These are phyloP conservation scores for Gonapodya sp. DNA, from an alignment of 192 early-diverging fungal species.

Conservation along the genomic window DNA sequence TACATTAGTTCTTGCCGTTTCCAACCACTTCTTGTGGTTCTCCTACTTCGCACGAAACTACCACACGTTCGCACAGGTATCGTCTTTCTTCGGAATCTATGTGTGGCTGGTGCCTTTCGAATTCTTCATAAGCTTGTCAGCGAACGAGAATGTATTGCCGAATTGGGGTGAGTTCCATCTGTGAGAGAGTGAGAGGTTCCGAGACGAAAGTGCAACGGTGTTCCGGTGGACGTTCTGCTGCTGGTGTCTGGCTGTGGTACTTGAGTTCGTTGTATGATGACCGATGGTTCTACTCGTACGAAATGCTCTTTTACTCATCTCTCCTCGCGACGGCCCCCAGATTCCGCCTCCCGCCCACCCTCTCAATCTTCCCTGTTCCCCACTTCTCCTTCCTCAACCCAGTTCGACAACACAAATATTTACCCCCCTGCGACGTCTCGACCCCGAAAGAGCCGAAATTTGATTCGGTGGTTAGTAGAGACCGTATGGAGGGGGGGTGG, in stretches of 20 bases:
- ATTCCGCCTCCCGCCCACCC: not conserved
- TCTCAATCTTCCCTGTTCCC: not conserved
- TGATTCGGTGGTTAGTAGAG: not conserved
- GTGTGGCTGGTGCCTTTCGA: constrained; percentile 91
- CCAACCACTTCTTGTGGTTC: constrained; percentile 95
- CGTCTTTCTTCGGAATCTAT: constrained; percentile 84
- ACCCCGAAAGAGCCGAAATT: not conserved
- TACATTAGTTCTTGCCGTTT: constrained; percentile 65
- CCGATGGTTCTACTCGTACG: not conserved
- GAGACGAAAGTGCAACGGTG: no score
- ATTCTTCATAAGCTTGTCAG: constrained; percentile 85
- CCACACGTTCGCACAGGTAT: constrained; percentile 65
- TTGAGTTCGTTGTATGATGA: no score
- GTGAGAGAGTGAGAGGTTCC: not conserved
- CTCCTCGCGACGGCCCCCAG: not conserved
- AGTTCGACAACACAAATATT: not conserved
- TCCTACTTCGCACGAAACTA: constrained; percentile 72
- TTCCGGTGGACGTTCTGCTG: no score
- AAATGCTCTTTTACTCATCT: not conserved
- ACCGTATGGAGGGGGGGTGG: not conserved
- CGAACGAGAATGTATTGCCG: constrained; percentile 78
- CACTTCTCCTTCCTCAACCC: not conserved
- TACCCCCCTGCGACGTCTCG: no score
- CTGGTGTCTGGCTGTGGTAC: no score
- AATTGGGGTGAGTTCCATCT: not conserved